Percentiles rank a stretch among this genome's conserved stretches.
phyloP scores from a whole-genome alignment of 2,329 filamentous ascomycete genomes.

The Alternaria tenuissima region DNA sequence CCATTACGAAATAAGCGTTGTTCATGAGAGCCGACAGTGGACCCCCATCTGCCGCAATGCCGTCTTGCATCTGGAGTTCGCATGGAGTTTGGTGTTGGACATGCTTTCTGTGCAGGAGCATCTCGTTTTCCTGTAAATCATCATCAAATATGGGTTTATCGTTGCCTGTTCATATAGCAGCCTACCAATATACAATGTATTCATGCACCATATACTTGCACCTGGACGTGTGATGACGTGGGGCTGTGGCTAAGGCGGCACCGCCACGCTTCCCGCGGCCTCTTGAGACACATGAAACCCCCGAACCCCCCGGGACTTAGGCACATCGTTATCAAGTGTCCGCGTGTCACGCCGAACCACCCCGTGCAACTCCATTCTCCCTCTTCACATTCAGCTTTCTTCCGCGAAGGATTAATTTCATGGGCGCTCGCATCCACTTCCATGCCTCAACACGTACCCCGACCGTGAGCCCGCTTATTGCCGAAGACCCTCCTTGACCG shows the following conservation, averaged over 20 bases:
- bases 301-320: conserved; percentile 1
- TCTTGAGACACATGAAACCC: conserved; percentile 20
- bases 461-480: conserved; percentile 31
- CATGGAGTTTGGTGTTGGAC: conserved; percentile 40
- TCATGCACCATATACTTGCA: neutral
- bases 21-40: conserved; percentile 4
- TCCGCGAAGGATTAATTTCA: conserved; percentile 22
- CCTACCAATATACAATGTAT: conserved; percentile 22
- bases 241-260: conserved; percentile 22
- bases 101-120: conserved; percentile 26
- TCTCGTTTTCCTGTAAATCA: conserved; percentile 25
- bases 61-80: conserved; percentile 30
- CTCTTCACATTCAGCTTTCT: conserved; percentile 11
- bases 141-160: conserved; percentile 14
- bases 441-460: conserved; percentile 37
- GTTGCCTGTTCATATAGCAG: conserved; percentile 20
- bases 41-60: conserved; percentile 11
- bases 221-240: conserved; percentile 21
- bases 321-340: conserved; percentile 5
- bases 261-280: conserved; percentile 7
- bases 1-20: conserved; percentile 14
- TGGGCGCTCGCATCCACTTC: conserved; percentile 31
- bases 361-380: conserved; percentile 10
- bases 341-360: conserved; percentile 20
- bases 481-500: conserved; percentile 36